Percentiles rank a stretch among this genome's conserved stretches.
Conservation (phyloP, 129 eudicot genomes). For the Ambrosia artemisiifolia region DNA sequence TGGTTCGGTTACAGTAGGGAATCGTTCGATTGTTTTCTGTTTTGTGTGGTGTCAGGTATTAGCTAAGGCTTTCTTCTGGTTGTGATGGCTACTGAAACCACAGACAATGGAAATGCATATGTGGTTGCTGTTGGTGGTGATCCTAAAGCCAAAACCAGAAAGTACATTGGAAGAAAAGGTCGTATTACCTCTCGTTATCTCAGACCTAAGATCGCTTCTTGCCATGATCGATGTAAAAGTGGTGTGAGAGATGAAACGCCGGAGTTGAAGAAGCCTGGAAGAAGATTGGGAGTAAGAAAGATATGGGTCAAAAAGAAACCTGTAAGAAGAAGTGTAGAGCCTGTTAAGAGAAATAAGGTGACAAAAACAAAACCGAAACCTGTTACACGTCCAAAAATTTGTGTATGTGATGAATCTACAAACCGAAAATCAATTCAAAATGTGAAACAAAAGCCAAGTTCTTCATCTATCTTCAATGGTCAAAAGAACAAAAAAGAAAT, state of each 20-base stretch:
- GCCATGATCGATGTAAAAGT: slow-evolving; percentile 72
- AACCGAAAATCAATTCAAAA: slow-evolving; percentile 15
- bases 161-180: slow-evolving; percentile 4
- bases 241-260: slow-evolving; percentile 38
- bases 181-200: slow-evolving; percentile 20
- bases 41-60: slow-evolving; percentile 16
- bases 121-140: slow-evolving; percentile 20
- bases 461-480: slow-evolving; percentile 22
- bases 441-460: slow-evolving; percentile 21
- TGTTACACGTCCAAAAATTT: slow-evolving; percentile 16
- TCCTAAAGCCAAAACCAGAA: slow-evolving; percentile 21
- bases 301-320: slow-evolving; percentile 22
- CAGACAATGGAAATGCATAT: slow-evolving; percentile 17
- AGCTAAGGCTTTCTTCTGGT: slow-evolving; percentile 3
- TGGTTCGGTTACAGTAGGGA: too few species aligned
- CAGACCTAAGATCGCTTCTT: slow-evolving; percentile 59
- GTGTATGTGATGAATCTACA: slow-evolving; percentile 29
- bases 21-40: background rate
- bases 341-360: slow-evolving; percentile 26
- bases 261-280: slow-evolving; percentile 28
- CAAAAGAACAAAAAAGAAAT: slow-evolving; percentile 19
- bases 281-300: slow-evolving; percentile 33
- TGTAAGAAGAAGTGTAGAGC: slow-evolving; percentile 11
- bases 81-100: slow-evolving; percentile 42
- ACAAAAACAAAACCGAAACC: slow-evolving; percentile 18